Base-by-base conservation (phyloP, 1,284 basidiomycete genomes). In the Malassezia dermatis region DNA sequence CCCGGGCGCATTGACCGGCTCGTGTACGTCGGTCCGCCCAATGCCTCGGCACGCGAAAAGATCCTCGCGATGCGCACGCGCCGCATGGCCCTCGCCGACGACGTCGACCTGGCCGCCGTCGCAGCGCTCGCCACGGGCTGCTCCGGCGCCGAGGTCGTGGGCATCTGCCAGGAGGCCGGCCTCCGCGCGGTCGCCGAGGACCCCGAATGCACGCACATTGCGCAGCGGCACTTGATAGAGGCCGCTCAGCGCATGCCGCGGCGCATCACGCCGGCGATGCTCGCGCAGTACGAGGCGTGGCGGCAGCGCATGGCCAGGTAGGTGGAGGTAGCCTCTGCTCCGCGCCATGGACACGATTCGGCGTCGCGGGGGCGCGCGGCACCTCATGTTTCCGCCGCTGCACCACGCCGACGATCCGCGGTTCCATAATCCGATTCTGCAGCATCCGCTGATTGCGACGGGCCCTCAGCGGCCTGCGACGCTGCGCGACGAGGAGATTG, bases 1-100 rank as follows among this genome's bases (percentile, higher is more conserved):
- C 91, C 94, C 6, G 94, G 94, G 23, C 81, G 94, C 26, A 78
- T 99, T n/a, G 94, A 98, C 75, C 82, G 90, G 21, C 87, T 96
- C 45, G 76, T 99, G 6, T 98, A 90, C 73, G 89, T 98, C 43
- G 89, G 89, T 0, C 89, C 89, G 8, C 94, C 94, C 0, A 86
- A 94, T 72, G 75, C 81, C 23, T 75, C 77, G 21, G 88, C 86
- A 0, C 79, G 94, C 8, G 80, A 83, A 60, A 88, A 94, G 52
- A 95, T 98, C 58, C 79, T 98, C 53, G 78, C 77, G 40, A 87
- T 96, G 56, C 81, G 85, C 27, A 83, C 85, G 53, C 77, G 74
- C 21, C 82, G 80, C 48, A 98, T 98, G 94, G 82, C 83, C 10
- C 80, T 93, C 0, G 44, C 84, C 48, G 78, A 81, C 0, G 80